These are phyloP conservation scores for Coccomyxa sp. DNA, from an alignment of 139 green algal genomes.

Conservation along the genomic window DNA sequence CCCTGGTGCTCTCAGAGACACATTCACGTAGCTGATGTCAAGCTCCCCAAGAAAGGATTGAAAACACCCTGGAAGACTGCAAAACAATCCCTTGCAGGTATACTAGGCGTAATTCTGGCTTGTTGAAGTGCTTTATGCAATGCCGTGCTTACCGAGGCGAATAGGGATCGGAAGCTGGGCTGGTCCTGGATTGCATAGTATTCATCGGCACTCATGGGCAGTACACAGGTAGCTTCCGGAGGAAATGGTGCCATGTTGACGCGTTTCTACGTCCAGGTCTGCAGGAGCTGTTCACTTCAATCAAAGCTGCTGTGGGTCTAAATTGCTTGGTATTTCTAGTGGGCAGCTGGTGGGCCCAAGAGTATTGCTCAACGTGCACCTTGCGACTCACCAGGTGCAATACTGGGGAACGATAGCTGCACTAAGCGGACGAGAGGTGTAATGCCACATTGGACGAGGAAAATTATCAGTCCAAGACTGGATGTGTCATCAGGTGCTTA, in stretches of 20 bases:
- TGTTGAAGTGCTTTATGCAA: not conserved
- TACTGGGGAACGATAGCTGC: no score
- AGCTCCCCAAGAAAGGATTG: not conserved
- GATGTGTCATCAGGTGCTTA: no score
- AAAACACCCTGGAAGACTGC: not conserved
- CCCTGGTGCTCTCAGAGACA: no score
- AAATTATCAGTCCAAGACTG: no score
- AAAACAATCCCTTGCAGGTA: not conserved
- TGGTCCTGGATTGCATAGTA: not conserved
- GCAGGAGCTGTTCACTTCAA: no score
- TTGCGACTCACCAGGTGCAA: no score
- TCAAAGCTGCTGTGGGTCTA: no score
- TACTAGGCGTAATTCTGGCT: not conserved
- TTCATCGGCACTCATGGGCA: not conserved
- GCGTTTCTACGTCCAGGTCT: no score
- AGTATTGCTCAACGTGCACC: no score
- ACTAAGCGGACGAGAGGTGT: not conserved
- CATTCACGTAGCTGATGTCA: no score
- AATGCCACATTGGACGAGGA: not conserved
- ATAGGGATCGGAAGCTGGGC: not conserved
- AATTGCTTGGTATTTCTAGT: no score
- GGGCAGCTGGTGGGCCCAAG: no score
- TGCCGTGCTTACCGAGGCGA: not conserved
- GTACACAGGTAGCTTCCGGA: not conserved
- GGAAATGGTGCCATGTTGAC: not conserved